Conservation (phyloP, 202 grass and related monocot genomes). For the Tripidium arundinaceum region DNA sequence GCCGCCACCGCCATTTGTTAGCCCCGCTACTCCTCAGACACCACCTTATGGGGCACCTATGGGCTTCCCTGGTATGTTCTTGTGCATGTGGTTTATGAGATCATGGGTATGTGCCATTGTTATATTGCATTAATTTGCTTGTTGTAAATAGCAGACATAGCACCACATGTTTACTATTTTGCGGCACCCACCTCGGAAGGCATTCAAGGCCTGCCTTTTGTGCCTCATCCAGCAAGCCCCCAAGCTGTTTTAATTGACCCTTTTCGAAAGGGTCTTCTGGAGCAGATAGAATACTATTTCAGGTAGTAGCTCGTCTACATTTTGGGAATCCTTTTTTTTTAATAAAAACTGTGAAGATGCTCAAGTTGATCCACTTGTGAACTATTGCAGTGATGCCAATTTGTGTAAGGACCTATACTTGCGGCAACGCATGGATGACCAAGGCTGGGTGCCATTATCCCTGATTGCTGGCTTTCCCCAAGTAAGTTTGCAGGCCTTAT, state of each 20-base stretch:
- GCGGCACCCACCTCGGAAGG: constrained; percentile 32
- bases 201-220: constrained; percentile 50
- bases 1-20: constrained; percentile 44
- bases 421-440: constrained; percentile 70
- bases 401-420: constrained; percentile 83
- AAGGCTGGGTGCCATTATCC: constrained; percentile 80
- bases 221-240: constrained; percentile 47
- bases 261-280: constrained; percentile 33
- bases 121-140: constrained; percentile 24
- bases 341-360: not conserved
- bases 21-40: constrained; percentile 39
- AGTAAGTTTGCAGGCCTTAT: constrained; percentile 34
- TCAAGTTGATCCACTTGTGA: not conserved
- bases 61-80: constrained; percentile 59
- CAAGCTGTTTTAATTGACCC: constrained; percentile 54
- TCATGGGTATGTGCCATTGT: constrained; percentile 27
- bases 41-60: constrained; percentile 53
- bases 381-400: constrained; percentile 70
- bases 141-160: constrained; percentile 35
- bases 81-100: constrained; percentile 12
- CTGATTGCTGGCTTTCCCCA: constrained; percentile 74
- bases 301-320: constrained; percentile 43
- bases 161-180: constrained; percentile 47
- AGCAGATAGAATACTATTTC: constrained; percentile 94
- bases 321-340: not conserved